A percentile compares a stretch with the other conserved stretches of the same genome.
These are phyloP conservation scores for Mycena indigotica DNA, from an alignment of 768 basidiomycete species.

Conservation along the genomic window DNA sequence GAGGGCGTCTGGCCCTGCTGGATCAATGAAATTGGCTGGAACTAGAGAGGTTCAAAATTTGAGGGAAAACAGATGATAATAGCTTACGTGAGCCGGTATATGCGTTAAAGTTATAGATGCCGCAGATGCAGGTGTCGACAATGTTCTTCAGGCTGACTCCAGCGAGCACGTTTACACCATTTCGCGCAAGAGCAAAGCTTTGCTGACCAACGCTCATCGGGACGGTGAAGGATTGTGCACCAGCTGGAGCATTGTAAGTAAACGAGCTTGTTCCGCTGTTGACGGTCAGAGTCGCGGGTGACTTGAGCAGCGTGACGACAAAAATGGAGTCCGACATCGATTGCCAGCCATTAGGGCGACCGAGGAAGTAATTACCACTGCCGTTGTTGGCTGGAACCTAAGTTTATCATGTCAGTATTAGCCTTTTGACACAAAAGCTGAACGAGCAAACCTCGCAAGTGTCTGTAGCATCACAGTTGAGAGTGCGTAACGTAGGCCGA, in stretches of 20 bases:
- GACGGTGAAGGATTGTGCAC: slow-evolving; percentile 15
- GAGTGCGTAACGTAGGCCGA: slow-evolving; percentile 12
- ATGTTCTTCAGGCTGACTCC: slow-evolving; percentile 17
- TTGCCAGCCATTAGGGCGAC: slow-evolving; percentile 12
- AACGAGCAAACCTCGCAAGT: slow-evolving; percentile 7
- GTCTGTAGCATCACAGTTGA: slow-evolving; percentile 24
- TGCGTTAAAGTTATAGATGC: slow-evolving; percentile 23
- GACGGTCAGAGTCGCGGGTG: slow-evolving; percentile 10
- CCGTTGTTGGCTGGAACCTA: slow-evolving; percentile 21
- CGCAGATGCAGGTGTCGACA: slow-evolving; percentile 16
- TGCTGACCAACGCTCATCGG: slow-evolving; percentile 22
- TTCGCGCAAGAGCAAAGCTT: slow-evolving; percentile 19
- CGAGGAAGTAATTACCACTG: slow-evolving; percentile 20
- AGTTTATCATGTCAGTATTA: neutral
- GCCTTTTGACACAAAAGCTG: too few species aligned
- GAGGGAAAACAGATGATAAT: neutral
- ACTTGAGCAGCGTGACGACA: slow-evolving; percentile 17
- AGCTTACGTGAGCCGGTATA: slow-evolving; percentile 10
- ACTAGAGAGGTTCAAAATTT: neutral
- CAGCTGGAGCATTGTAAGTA: slow-evolving; percentile 12
- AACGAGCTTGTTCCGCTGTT: slow-evolving; percentile 13
- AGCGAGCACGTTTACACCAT: slow-evolving; percentile 14
- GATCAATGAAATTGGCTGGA: slow-evolving; percentile 9
- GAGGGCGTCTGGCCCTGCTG: slow-evolving; percentile 12
- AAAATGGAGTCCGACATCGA: slow-evolving; percentile 15